phyloP scores from a whole-genome alignment of 176 grass and related monocot species.

The Cymbopogon citratus region DNA sequence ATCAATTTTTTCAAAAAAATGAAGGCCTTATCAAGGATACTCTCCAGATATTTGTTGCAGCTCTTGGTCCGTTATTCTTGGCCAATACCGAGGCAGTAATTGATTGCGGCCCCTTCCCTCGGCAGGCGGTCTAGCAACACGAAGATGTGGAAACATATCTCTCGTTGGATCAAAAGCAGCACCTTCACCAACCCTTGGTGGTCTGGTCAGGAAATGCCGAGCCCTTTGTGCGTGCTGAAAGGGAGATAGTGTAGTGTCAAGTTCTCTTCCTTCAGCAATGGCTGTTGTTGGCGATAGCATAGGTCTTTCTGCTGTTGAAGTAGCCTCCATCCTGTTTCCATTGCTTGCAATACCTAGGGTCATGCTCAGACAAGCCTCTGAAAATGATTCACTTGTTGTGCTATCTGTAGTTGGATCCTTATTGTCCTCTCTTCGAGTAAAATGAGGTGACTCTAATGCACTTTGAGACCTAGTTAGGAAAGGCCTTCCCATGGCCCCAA shows the following conservation, averaged over 20 bases:
- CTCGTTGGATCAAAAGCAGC: slow-evolving; percentile 57
- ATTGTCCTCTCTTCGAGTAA: slow-evolving; percentile 45
- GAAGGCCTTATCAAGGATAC: slow-evolving; percentile 60
- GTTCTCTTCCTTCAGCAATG: slow-evolving; percentile 54
- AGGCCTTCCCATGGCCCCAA: slow-evolving; percentile 43
- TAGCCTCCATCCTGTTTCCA: slow-evolving; percentile 47
- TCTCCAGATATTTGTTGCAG: slow-evolving; percentile 99
- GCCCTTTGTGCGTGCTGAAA: slow-evolving; percentile 71
- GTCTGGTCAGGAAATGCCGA: slow-evolving; percentile 56
- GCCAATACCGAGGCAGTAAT: slow-evolving; percentile 97
- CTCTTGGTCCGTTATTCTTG: slow-evolving; percentile 98
- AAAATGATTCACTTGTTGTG: slow-evolving; percentile 47
- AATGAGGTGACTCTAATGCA: slow-evolving; percentile 57
- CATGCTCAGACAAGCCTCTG: slow-evolving; percentile 81
- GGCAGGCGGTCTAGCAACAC: slow-evolving; percentile 90
- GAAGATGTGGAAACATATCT: slow-evolving; percentile 77
- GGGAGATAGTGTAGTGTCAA: slow-evolving; percentile 37
- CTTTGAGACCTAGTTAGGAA: slow-evolving; percentile 68
- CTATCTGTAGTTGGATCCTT: slow-evolving; percentile 58
- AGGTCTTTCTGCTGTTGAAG: slow-evolving; percentile 53
- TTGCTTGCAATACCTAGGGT: slow-evolving; percentile 62
- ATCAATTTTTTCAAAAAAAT: no score
- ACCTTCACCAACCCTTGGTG: slow-evolving; percentile 52
- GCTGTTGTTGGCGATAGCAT: slow-evolving; percentile 45
- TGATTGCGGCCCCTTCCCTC: slow-evolving; percentile 91